Evolutionary conservation across 257 asterid species (phyloP).

Genomic region (Solanum peruvianum): DNA sequence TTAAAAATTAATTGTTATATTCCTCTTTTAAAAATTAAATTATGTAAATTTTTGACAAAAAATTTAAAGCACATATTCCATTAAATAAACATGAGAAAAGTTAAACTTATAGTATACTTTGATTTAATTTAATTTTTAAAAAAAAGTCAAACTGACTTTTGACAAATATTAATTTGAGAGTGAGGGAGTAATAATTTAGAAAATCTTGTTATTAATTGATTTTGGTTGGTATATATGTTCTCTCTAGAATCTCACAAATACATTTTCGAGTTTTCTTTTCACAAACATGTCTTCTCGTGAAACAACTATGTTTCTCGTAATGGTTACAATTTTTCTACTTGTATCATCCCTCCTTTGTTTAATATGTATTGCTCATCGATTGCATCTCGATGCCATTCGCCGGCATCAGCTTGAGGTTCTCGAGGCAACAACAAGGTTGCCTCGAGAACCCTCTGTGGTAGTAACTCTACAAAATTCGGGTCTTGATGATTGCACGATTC

Average conservation of each 20-base stretch:
- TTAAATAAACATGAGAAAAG: not conserved
- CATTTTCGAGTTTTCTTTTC: not conserved
- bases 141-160: no score
- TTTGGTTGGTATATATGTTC: not conserved
- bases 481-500: conserved; percentile 8
- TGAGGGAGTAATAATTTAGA: not conserved
- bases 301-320: not conserved
- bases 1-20: no score
- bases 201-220: not conserved
- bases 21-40: no score
- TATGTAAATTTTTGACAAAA: no score
- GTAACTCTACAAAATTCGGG: not conserved
- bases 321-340: not conserved
- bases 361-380: not conserved
- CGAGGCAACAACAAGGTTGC: not conserved
- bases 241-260: not conserved
- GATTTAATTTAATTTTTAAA: no score
- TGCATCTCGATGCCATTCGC: not conserved
- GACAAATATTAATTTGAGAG: not conserved
- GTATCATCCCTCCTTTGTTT: not conserved
- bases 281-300: not conserved
- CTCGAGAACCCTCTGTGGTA: not conserved
- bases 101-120: no score
- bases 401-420: not conserved
- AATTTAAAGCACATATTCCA: not conserved